Conservation (phyloP, 73 alveolate genomes). For the Paramecium octaurelia region DNA sequence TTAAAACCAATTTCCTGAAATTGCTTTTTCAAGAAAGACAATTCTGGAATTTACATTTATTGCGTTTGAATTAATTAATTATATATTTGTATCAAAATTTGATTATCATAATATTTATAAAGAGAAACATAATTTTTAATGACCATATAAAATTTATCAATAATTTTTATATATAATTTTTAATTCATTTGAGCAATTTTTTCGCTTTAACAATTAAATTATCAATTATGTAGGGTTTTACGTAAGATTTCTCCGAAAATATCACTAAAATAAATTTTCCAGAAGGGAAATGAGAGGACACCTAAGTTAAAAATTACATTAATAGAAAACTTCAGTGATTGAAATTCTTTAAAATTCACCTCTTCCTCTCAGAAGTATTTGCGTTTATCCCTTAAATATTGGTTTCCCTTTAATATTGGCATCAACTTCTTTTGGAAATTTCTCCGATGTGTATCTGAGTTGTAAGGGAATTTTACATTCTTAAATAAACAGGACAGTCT, state of each 20-base stretch:
- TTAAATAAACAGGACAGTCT: background rate
- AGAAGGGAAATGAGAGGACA: conserved; percentile 34
- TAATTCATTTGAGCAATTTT: background rate
- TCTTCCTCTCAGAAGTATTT: background rate
- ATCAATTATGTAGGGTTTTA: background rate
- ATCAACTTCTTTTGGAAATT: conserved; percentile 30
- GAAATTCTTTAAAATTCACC: conserved; percentile 1
- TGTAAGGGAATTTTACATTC: background rate
- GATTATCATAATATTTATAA: background rate
- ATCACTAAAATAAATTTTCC: background rate
- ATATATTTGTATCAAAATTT: background rate
- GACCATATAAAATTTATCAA: background rate
- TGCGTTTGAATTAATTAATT: background rate
- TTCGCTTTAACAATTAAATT: conserved; percentile 16
- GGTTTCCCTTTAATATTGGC: conserved; percentile 7
- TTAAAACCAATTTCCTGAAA: background rate
- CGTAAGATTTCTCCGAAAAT: background rate
- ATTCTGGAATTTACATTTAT: background rate
- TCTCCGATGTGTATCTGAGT: conserved; percentile 32
- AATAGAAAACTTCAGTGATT: background rate
- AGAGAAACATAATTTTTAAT: background rate
- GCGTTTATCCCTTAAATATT: background rate
- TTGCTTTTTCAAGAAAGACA: background rate
- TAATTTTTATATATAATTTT: background rate
- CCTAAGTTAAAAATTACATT: background rate